phyloP scores from a whole-genome alignment of 345 rosid species.

The Pseudoturritis turrita region DNA sequence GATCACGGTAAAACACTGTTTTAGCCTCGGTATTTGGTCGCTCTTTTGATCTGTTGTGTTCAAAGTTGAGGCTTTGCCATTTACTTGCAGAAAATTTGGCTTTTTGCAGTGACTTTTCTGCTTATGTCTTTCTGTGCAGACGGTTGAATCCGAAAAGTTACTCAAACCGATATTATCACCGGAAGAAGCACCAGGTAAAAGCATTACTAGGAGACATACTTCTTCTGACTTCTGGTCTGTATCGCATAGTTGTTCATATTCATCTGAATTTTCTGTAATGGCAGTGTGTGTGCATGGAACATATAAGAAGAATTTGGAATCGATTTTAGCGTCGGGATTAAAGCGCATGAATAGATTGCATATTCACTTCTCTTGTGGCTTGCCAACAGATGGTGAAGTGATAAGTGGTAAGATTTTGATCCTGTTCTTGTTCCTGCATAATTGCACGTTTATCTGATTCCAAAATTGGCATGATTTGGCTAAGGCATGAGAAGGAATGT shows the following conservation, averaged over 20 bases:
- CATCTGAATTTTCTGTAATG: neutral
- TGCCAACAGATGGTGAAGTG: constrained; percentile 79
- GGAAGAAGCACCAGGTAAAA: constrained; percentile 64
- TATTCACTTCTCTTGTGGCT: constrained; percentile 81
- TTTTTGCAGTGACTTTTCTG: too few species aligned
- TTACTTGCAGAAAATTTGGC: too few species aligned
- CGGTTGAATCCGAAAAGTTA: constrained; percentile 72
- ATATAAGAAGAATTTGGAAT: constrained; percentile 63
- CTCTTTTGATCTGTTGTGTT: neutral
- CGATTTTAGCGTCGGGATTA: constrained; percentile 70
- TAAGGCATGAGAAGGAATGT: constrained; percentile 79
- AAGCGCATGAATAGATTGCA: constrained; percentile 84
- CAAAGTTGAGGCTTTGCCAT: neutral
- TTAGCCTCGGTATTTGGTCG: neutral
- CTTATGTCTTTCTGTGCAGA: constrained; percentile 38
- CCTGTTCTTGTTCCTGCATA: neutral
- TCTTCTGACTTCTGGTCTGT: neutral
- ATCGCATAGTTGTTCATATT: neutral
- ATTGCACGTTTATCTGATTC: neutral
- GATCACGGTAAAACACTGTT: constrained; percentile 38
- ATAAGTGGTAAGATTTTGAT: constrained; percentile 58
- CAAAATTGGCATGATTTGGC: neutral
- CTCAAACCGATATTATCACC: constrained; percentile 64
- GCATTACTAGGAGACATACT: neutral
- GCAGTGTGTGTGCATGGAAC: constrained; percentile 95